A percentile compares a stretch with the other conserved stretches of the same genome.
Conservation (phyloP, 306 rosid species). For the Vigna radiata region DNA sequence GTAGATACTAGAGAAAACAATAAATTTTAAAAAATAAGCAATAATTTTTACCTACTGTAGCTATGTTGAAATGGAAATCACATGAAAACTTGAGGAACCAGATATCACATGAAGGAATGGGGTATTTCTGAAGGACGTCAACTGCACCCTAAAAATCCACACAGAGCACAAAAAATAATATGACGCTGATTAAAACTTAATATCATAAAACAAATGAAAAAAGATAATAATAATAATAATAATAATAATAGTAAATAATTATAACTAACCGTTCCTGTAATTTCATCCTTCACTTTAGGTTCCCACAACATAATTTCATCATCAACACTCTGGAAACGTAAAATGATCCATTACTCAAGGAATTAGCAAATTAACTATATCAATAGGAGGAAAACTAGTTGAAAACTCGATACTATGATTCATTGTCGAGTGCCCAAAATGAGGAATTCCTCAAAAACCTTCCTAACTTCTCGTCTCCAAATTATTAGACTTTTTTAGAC, state of each 20-base stretch:
- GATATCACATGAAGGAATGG: conserved; percentile 93
- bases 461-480: too few relatives aligned
- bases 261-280: conserved; percentile 95
- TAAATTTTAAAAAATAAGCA: conserved; percentile 8
- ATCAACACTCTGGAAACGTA: conserved; percentile 85
- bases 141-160: conserved; percentile 68
- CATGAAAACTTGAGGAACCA: conserved; percentile 98
- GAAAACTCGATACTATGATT: too few relatives aligned
- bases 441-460: too few relatives aligned
- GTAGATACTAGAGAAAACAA: neutral
- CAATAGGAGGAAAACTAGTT: too few relatives aligned
- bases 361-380: too few relatives aligned
- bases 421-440: too few relatives aligned
- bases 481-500: too few relatives aligned
- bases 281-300: conserved; percentile 91
- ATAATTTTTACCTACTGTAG: conserved; percentile 72
- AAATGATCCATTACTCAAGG: too few relatives aligned
- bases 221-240: conserved; percentile 15
- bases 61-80: conserved; percentile 80
- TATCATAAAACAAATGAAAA: neutral
- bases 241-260: too few relatives aligned
- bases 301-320: conserved; percentile 95
- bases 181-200: conserved; percentile 14
- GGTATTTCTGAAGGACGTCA: conserved; percentile 96
- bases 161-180: neutral